Evolutionary conservation across 1,139 yeast genomes (phyloP), one percentile per base, ranked within the genome.

Genomic region (Arxiozyma heterogenica): DNA sequence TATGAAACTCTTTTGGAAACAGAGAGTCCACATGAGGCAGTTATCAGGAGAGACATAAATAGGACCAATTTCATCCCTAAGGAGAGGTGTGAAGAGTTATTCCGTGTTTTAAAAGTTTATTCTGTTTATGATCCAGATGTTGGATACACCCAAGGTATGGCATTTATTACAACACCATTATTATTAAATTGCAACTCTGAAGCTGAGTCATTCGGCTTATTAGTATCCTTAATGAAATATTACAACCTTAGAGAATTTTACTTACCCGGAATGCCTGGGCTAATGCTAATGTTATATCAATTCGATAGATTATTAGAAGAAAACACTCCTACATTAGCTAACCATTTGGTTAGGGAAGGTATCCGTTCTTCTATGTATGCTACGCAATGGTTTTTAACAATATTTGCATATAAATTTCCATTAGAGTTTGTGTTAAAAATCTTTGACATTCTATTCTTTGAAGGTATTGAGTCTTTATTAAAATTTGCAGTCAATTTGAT

Each of bases 61-160:
- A 77, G 98, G 63, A 93, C 97, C 0, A 83, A 91, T 56, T 89
- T 89, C 68, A 84, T 86, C 59, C 78, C 86, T 23, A 79, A 79
- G 58, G 71, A 74, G 43, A 80, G 78, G 58, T 75, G 76, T 46
- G 82, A 78, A 48, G 83, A 88, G 49, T 72, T 93, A 44, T 86
- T 76, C 66, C 82, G 83, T 57, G 84, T 93, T 41, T 80, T 93
- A 59, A 87, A 86, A 65, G 91, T 91, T 0, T 93, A 91, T 70
- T 83, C 94, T 22, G 72, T 89, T 52, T 86, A 82, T 68, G 98
- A 93, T 66, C 84, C 88, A 0, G 97, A 90, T 54, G 96, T 93
- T 44, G 98, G 98, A 0, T 93, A 93, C 66, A 93, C 97, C 1
- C 98, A 93, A 69, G 98, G 98, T 7, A 89, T 93, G 96, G 95